Conservation (phyloP, 1,284 basidiomycete genomes). For the Grifola frondosa region DNA sequence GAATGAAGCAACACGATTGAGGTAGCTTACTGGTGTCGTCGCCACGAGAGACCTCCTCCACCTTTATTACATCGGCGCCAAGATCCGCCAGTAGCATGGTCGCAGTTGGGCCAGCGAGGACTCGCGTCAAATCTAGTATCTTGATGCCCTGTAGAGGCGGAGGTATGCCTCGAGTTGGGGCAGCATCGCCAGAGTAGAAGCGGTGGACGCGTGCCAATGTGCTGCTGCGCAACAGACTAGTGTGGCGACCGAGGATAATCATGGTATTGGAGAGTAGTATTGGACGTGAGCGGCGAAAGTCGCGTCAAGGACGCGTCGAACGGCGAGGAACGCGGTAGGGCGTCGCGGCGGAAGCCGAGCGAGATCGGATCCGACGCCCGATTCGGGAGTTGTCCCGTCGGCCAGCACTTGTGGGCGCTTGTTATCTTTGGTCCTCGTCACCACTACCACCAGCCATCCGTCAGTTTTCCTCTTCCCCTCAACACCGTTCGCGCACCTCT, state of each 20-base stretch:
- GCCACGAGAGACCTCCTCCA: constrained; percentile 78
- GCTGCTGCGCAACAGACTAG: not conserved
- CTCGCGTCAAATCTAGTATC: constrained; percentile 85
- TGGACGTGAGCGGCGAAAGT: too few relatives aligned
- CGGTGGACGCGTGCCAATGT: not conserved
- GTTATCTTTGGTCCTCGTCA: constrained; percentile 5
- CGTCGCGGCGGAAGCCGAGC: not conserved
- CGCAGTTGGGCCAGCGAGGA: constrained; percentile 86
- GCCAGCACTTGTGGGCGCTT: not conserved
- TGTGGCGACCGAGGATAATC: constrained; percentile 1
- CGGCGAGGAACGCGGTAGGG: constrained; percentile 4
- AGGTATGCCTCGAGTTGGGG: constrained; percentile 49
- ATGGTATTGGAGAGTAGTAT: too few relatives aligned
- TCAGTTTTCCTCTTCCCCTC: not conserved
- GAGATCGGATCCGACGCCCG: not conserved
- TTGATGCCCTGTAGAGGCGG: constrained; percentile 80
- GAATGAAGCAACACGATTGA: constrained; percentile 12
- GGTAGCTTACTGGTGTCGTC: constrained; percentile 81
- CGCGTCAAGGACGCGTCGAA: not conserved
- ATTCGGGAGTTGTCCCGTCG: constrained; percentile 1
- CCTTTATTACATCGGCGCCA: constrained; percentile 90
- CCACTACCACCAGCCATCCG: not conserved
- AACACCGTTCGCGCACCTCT: too few relatives aligned
- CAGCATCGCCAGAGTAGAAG: constrained; percentile 12
- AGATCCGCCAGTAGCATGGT: constrained; percentile 90